Conservation (phyloP, 1,139 yeast genomes). For the Saccharomyces hybrid region DNA sequence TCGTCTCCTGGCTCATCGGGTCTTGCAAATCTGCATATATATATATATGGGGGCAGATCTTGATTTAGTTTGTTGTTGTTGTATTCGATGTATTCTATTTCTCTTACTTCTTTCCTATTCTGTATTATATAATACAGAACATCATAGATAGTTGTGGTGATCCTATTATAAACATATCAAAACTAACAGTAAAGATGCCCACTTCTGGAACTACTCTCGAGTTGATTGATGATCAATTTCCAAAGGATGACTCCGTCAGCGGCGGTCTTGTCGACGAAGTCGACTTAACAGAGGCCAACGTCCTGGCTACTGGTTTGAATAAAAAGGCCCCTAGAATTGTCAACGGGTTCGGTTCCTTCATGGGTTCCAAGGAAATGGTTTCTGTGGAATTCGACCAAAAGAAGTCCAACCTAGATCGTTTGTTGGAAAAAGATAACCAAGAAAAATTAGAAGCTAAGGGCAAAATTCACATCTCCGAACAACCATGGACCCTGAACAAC, state of each 20-base stretch:
- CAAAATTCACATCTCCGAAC: constrained; percentile 73
- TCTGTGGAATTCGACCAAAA: constrained; percentile 53
- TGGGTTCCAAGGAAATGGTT: constrained; percentile 73
- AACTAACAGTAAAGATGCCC: background rate
- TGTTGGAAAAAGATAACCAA: background rate
- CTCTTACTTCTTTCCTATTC: background rate
- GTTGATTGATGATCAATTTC: background rate
- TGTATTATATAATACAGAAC: background rate
- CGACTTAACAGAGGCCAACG: constrained; percentile 68
- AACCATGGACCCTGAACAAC: constrained; percentile 78
- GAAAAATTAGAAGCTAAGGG: constrained; percentile 15
- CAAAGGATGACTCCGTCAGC: background rate
- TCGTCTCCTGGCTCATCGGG: background rate
- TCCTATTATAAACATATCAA: background rate
- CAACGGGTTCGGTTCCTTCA: constrained; percentile 66
- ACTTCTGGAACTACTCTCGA: background rate
- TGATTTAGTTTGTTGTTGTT: background rate
- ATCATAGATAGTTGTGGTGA: background rate
- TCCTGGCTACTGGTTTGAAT: constrained; percentile 83
- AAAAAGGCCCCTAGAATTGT: constrained; percentile 62
- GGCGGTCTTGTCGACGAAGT: constrained; percentile 32
- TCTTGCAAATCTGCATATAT: background rate
- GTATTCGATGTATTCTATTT: background rate
- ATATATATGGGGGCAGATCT: constrained; percentile 1
- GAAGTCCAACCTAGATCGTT: constrained; percentile 2